These are phyloP conservation scores for Aphanomyces cochlioides DNA, from an alignment of 352 stramenopile species.

Conservation along the genomic window DNA sequence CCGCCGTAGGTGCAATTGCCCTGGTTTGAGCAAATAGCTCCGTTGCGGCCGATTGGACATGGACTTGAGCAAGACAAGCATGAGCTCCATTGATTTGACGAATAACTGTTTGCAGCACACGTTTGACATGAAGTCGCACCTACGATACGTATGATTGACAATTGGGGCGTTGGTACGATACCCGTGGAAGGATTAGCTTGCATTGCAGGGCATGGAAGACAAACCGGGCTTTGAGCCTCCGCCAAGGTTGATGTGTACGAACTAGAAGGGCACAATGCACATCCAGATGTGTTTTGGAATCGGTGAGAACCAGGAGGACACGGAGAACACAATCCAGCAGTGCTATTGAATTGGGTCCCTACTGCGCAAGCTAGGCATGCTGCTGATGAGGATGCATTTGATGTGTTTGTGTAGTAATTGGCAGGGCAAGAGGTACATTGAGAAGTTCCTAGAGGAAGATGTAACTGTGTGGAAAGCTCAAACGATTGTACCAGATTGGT, in stretches of 20 bases:
- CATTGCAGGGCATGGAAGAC: slow-evolving; percentile 40
- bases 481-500: neutral
- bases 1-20: slow-evolving; percentile 50
- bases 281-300: slow-evolving; percentile 37
- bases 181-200: slow-evolving; percentile 30
- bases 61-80: slow-evolving; percentile 48
- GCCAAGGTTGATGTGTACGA: slow-evolving; percentile 35
- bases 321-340: slow-evolving; percentile 8
- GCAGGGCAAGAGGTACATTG: slow-evolving; percentile 34
- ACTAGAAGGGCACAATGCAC: slow-evolving; percentile 38
- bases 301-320: slow-evolving; percentile 32
- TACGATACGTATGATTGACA: slow-evolving; percentile 32
- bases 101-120: slow-evolving; percentile 49
- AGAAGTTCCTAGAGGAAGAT: too few species aligned
- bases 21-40: slow-evolving; percentile 52
- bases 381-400: slow-evolving; percentile 33
- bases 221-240: slow-evolving; percentile 38
- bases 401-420: slow-evolving; percentile 39
- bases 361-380: slow-evolving; percentile 46
- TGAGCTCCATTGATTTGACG: slow-evolving; percentile 41
- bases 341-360: slow-evolving; percentile 37
- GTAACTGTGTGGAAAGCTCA: too few species aligned
- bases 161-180: slow-evolving; percentile 30
- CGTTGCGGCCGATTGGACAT: slow-evolving; percentile 54
- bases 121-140: slow-evolving; percentile 33